Conservation (phyloP, 2,329 filamentous ascomycete species). For the Alternaria atra region DNA sequence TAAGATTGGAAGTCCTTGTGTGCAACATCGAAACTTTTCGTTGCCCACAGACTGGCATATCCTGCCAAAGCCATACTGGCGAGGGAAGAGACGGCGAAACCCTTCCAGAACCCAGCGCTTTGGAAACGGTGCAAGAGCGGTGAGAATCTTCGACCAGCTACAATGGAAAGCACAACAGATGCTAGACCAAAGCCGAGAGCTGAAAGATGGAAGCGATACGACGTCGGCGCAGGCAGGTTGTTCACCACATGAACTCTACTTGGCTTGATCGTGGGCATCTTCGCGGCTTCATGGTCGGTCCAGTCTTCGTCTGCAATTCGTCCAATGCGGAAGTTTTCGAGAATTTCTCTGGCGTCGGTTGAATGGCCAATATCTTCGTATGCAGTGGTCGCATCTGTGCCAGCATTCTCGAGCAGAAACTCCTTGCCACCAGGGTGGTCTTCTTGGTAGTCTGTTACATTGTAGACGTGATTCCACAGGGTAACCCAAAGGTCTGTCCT, state of each 20-base stretch:
- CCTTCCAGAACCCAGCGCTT: conserved; percentile 22
- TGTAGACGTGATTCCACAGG: conserved; percentile 60
- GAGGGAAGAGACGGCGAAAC: conserved; percentile 21
- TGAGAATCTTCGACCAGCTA: conserved; percentile 17
- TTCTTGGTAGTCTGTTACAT: conserved; percentile 65
- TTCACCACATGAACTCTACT: conserved; percentile 18
- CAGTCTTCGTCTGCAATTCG: conserved; percentile 25
- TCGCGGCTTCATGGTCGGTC: conserved; percentile 40
- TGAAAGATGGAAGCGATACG: conserved; percentile 9
- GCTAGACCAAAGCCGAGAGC: conserved; percentile 14
- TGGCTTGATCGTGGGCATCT: conserved; percentile 46
- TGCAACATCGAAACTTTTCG: conserved; percentile 21
- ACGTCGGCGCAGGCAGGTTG: conserved; percentile 23
- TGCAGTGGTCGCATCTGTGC: conserved; percentile 55
- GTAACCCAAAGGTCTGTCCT: conserved; percentile 64
- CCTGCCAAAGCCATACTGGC: conserved; percentile 15
- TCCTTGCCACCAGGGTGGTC: conserved; percentile 64
- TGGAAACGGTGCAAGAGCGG: conserved; percentile 17
- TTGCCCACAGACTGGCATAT: conserved; percentile 19
- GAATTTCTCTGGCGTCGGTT: conserved; percentile 56
- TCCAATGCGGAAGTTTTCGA: conserved; percentile 50
- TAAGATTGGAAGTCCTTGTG: conserved; percentile 25
- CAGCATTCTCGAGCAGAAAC: conserved; percentile 54
- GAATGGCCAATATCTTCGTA: conserved; percentile 59
- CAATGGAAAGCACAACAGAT: conserved; percentile 9